Evolutionary conservation across 1,284 basidiomycete species (phyloP).

Genomic region (Apiotrichum mycotoxinovorans): DNA sequence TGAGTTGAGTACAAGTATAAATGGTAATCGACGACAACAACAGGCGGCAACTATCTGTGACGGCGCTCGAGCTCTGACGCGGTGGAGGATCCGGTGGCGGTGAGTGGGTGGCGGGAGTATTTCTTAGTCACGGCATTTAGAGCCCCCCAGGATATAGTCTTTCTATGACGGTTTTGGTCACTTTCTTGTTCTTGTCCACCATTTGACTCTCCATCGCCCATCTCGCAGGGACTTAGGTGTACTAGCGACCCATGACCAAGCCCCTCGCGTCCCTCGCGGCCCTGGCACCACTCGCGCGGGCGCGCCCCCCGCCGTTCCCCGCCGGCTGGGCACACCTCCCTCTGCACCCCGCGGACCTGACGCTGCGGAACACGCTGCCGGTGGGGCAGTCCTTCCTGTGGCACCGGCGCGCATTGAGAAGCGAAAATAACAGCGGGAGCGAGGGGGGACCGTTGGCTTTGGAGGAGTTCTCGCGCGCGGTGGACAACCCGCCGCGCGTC

Average conservation of each 20-base stretch:
- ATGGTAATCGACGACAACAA: conserved; percentile 1
- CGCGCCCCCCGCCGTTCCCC: conserved; percentile 36
- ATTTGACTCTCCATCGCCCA: too few species aligned
- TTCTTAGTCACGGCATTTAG: not conserved
- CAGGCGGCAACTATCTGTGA: not conserved
- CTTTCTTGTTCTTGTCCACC: too few species aligned
- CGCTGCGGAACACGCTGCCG: conserved; percentile 45
- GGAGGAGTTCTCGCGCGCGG: conserved; percentile 46
- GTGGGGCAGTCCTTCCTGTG: conserved; percentile 50
- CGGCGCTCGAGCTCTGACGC: not conserved
- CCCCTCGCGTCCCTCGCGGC: not conserved
- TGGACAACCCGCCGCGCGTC: conserved; percentile 56
- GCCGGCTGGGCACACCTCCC: conserved; percentile 35
- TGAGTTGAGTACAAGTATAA: too few species aligned
- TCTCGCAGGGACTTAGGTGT: too few species aligned
- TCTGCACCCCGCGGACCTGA: conserved; percentile 33
- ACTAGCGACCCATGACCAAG: not conserved
- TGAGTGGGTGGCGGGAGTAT: not conserved
- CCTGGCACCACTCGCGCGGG: not conserved
- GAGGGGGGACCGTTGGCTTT: too few species aligned
- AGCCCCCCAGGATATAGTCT: not conserved
- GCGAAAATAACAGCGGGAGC: too few species aligned
- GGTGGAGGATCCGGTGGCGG: not conserved
- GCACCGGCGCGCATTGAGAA: conserved; percentile 27
- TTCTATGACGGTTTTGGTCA: too few species aligned